phyloP scores from a whole-genome alignment of 345 rosid species.

The Cardamine chenopodiifolia region DNA sequence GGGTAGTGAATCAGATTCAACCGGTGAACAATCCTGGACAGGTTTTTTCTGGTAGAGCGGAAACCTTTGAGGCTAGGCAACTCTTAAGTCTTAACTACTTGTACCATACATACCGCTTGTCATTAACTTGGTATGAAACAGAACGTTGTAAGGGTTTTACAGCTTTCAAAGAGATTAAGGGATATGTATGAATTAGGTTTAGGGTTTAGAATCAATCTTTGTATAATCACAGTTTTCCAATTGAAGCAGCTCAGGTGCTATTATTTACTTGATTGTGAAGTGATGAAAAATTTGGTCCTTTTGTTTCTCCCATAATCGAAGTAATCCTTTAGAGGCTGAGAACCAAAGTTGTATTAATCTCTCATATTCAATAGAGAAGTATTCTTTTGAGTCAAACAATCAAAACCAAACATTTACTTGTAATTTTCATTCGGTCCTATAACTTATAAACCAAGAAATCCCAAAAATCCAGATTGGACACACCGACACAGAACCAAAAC shows the following conservation, averaged over 20 bases:
- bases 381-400: too few relatives aligned
- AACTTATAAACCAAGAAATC: neutral
- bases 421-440: neutral
- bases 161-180: constrained; percentile 5
- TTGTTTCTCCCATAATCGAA: neutral
- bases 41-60: constrained; percentile 24
- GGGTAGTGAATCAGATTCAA: constrained; percentile 67
- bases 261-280: neutral
- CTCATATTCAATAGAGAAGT: too few relatives aligned
- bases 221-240: constrained; percentile 20
- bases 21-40: constrained; percentile 46
- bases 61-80: neutral
- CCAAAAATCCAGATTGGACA: neutral
- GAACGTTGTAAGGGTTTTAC: neutral
- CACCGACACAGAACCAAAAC: neutral
- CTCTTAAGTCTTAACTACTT: neutral
- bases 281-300: neutral
- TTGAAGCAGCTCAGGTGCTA: neutral
- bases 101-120: neutral
- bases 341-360: neutral
- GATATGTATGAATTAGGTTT: constrained; percentile 8
- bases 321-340: too few relatives aligned
- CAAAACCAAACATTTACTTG: too few relatives aligned
- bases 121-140: neutral
- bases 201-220: constrained; percentile 11